Evolutionary conservation across 345 rosid species (phyloP), one percentile per base, ranked within the genome.

Genomic region (Corymbia maculata): DNA sequence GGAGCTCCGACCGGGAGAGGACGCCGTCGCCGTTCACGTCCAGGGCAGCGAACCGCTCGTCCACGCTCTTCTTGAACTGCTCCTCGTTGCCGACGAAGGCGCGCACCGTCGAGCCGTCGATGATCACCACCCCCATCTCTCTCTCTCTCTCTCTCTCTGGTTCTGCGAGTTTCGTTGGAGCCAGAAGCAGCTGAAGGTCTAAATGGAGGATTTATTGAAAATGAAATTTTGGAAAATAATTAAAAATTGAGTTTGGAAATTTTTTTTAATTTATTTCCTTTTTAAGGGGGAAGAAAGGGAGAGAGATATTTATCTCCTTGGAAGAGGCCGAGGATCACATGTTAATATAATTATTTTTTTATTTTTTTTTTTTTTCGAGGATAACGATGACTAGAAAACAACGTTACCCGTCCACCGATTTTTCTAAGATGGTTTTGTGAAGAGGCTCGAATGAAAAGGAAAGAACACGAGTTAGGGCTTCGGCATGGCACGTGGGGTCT

Each of bases 81-180:
- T 49, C 89, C 64, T 89, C 88, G 13, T 87, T 88, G 55, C 47
- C 21, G 36, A 89, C 89, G 85, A 89, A 89, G 36, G 85, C 89
- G 0, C 89, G 87, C 53, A 87, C 91, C 57, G 89, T 89, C 55
- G 89, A 68, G 13, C 91, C 91, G 82, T 87, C 91, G 61, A 89
- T 89, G 9, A 89, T 85, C 61, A 87, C 89, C 44, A 87, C 91
- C 24, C 90, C 91, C 89, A 89, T 89, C 86, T 87, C 55, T 51
- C 49, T 0, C 52, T 3, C 11, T 22, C 30, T 44, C 50, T 36
- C 28, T 45, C 8, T 55, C 61, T 79, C 5, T n/a, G 9, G 75
- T 13, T 14, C 14, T 13, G 75, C 16, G 36, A 13, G 4, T 64
- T 64, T 64, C 36, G 36, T 59, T 7, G 66, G n/a, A 59, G 66